Conservation (phyloP, 768 basidiomycete species). For the Sporobolomyces roseus region DNA sequence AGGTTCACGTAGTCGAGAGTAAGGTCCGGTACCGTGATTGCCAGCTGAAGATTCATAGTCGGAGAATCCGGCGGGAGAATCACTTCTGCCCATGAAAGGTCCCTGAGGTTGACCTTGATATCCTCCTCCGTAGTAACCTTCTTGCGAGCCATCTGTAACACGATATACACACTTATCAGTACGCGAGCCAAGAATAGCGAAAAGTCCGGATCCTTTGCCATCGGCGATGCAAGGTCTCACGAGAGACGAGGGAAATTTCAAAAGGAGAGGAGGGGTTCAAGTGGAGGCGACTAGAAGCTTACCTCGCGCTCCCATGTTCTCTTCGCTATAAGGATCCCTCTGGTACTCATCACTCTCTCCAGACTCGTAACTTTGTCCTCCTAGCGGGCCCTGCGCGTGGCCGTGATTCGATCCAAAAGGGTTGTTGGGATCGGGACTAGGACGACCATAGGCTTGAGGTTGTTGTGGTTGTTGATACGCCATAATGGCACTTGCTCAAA, state of each 20-base stretch:
- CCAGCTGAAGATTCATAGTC: conserved; percentile 32
- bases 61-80: conserved; percentile 32
- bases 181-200: too few relatives aligned
- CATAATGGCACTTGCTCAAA: conserved; percentile 10
- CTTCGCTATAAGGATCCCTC: conserved; percentile 31
- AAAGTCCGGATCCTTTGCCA: background rate
- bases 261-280: background rate
- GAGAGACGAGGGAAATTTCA: background rate
- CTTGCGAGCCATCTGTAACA: conserved; percentile 28
- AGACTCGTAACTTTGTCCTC: conserved; percentile 10
- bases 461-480: conserved; percentile 26
- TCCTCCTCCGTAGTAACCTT: conserved; percentile 25
- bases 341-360: conserved; percentile 35
- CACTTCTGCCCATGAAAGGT: conserved; percentile 31
- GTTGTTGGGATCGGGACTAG: conserved; percentile 20
- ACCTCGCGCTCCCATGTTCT: conserved; percentile 24
- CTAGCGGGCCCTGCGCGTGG: conserved; percentile 21
- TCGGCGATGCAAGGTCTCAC: conserved; percentile 17
- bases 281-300: too few relatives aligned
- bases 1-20: conserved; percentile 63
- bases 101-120: conserved; percentile 31
- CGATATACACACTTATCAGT: too few relatives aligned
- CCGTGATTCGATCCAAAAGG: conserved; percentile 32
- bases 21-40: conserved; percentile 29
- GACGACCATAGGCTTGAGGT: conserved; percentile 1